phyloP scores from a whole-genome alignment of 495 filamentous ascomycete genomes.

The Rhizodiscina lignyota region DNA sequence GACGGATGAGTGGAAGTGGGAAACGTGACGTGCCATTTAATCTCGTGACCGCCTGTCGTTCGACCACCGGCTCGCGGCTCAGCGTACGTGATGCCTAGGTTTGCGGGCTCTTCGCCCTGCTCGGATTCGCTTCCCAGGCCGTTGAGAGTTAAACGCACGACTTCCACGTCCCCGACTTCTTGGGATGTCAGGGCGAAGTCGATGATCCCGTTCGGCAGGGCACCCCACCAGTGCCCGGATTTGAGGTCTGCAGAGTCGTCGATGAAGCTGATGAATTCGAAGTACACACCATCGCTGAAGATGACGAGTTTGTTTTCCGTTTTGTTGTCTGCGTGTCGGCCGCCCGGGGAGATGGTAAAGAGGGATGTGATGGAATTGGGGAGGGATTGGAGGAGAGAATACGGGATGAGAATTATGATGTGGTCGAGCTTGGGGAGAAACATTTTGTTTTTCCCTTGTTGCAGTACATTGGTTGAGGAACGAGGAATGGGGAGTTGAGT shows the following conservation, averaged over 20 bases:
- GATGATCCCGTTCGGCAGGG: constrained; percentile 27
- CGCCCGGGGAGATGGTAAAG: constrained; percentile 39
- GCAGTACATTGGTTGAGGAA: too few species aligned
- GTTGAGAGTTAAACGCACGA: constrained; percentile 12
- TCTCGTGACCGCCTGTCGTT: constrained; percentile 21
- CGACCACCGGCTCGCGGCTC: constrained; percentile 26
- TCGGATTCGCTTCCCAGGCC: constrained; percentile 8
- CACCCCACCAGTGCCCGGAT: constrained; percentile 33
- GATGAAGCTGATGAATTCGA: constrained; percentile 44
- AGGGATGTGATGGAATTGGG: constrained; percentile 30
- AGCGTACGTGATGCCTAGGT: constrained; percentile 23
- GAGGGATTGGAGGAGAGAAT: constrained; percentile 19
- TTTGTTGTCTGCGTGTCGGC: constrained; percentile 30
- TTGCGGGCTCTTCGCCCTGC: constrained; percentile 4
- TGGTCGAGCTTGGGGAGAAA: constrained; percentile 30
- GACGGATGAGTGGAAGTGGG: constrained; percentile 18
- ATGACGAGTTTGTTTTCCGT: constrained; percentile 40
- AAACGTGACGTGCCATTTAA: constrained; percentile 35
- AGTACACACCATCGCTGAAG: constrained; percentile 38
- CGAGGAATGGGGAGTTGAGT: too few species aligned
- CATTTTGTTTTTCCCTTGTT: neutral
- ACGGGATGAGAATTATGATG: constrained; percentile 37
- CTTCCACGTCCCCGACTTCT: constrained; percentile 7
- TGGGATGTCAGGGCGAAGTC: constrained; percentile 35
- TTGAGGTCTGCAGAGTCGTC: constrained; percentile 24